Conservation (phyloP, 208 protist genomes). For the Acanthamoeba divionensis region DNA sequence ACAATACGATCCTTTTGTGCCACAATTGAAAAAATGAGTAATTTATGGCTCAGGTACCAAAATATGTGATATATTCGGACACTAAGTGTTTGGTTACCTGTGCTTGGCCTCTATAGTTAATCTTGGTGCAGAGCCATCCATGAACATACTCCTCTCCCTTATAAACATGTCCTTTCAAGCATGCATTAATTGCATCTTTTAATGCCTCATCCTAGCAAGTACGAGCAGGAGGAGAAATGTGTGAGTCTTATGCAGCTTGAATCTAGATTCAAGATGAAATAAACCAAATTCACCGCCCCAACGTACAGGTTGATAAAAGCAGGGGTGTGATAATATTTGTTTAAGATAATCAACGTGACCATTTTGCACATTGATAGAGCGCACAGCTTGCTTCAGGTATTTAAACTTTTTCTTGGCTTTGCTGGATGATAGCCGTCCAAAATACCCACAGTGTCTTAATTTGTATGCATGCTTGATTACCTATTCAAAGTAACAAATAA, state of each 20-base stretch:
- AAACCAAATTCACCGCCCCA: background rate
- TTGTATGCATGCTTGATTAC: background rate
- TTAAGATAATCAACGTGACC: constrained; percentile 16
- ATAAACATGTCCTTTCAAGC: background rate
- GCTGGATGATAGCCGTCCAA: too few species aligned
- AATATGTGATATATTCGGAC: too few species aligned
- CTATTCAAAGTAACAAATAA: background rate
- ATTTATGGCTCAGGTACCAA: too few species aligned
- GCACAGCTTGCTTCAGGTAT: background rate
- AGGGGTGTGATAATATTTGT: background rate
- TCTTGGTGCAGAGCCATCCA: constrained; percentile 25
- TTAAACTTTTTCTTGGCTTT: background rate
- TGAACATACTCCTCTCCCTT: constrained; percentile 11
- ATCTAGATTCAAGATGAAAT: background rate
- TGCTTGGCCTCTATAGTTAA: background rate
- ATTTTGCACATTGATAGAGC: background rate
- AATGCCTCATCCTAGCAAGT: background rate
- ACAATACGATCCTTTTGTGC: constrained; percentile 10
- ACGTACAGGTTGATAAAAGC: constrained; percentile 15
- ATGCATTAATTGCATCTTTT: background rate
- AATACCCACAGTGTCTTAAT: background rate
- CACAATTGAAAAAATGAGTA: background rate
- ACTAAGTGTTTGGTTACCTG: background rate
- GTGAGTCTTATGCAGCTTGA: background rate
- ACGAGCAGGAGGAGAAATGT: background rate